Base-by-base conservation (phyloP, 768 basidiomycete genomes). In the Lactifluus pinguis region DNA sequence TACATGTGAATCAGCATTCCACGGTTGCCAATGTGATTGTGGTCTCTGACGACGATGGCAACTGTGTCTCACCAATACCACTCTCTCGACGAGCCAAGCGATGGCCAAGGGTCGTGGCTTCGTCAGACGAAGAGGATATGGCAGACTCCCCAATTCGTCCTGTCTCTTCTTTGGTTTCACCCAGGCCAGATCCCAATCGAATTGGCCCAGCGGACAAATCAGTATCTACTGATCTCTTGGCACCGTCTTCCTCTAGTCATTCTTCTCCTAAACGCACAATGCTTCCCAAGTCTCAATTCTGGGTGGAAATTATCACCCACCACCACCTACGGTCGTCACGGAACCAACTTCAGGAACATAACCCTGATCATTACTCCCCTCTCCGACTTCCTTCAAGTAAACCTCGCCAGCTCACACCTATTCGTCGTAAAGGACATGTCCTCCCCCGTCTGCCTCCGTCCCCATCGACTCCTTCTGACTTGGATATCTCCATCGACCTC, bases 391-490 rank as follows among this genome's bases (percentile, higher is more conserved):
- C 59, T 21, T 65, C 61, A 2, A 64, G 73, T 30, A 84, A 79
- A 64, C 68, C 76, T n/a, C 82, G 86, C 29, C 83, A 78, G 63
- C 77, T 89, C 34, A 90, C 88, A 4, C 88, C 88, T 9, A 86
- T 89, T 56, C 79, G 81, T 17, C 74, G 76, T 39, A 69, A 72
- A 15, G 76, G 76, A 38, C 61, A 69, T 7, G 3, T 53, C 44
- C 73, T 73, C 51, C 73, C 73, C 7, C 76, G 75, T 48, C 75
- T 74, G 44, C 82, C 75, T 15, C 78, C 75, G 2, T 79, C 78
- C 11, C 81, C 83, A 13, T 81, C 83, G 6, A 83, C 84, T 5
- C 81, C 83, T 2, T 78, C 79, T 14, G 78, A 82, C 0, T 71
- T 81, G 50, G 71, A 72, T 30, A 78, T 81, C 30, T 67, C 79